Conservation (phyloP, 23 red algal genomes). For the Cyanidium caldarium region DNA sequence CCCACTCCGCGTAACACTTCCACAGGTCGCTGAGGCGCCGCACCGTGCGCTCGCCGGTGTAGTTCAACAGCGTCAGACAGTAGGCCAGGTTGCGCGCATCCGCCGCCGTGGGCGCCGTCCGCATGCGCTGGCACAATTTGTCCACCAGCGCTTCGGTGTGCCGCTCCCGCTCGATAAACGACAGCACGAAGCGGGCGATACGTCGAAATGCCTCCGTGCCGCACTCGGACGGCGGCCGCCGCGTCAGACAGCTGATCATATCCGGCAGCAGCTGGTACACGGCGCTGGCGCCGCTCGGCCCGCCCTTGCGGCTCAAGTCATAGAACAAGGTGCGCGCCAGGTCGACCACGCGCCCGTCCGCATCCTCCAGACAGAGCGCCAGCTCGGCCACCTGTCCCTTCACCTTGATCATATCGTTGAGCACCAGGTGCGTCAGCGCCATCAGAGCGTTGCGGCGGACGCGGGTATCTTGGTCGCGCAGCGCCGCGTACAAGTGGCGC, state of each 20-base stretch:
- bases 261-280: constrained; percentile 83
- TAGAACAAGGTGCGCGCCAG: constrained; percentile 55
- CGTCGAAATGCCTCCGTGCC: constrained; percentile 24
- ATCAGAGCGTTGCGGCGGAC: constrained; percentile 65
- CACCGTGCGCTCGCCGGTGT: neutral
- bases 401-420: constrained; percentile 94
- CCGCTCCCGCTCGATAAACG: constrained; percentile 49
- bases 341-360: constrained; percentile 30
- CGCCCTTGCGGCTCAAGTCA: constrained; percentile 44
- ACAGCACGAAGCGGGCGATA: constrained; percentile 55
- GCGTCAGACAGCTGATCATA: constrained; percentile 51
- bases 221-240: constrained; percentile 7
- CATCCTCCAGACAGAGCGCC: constrained; percentile 47
- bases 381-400: constrained; percentile 63
- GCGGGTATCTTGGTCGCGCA: constrained; percentile 27
- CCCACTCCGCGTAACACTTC: neutral
- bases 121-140: constrained; percentile 69
- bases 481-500: constrained; percentile 28
- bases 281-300: constrained; percentile 14
- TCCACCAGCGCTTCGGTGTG: constrained; percentile 60
- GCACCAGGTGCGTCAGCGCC: constrained; percentile 58
- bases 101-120: constrained; percentile 18
- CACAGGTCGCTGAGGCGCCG: neutral
- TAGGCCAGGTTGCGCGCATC: constrained; percentile 31
- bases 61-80: constrained; percentile 43